phyloP scores from a whole-genome alignment of 2,329 filamentous ascomycete species.

The Aspergillus ochraceoroseus region DNA sequence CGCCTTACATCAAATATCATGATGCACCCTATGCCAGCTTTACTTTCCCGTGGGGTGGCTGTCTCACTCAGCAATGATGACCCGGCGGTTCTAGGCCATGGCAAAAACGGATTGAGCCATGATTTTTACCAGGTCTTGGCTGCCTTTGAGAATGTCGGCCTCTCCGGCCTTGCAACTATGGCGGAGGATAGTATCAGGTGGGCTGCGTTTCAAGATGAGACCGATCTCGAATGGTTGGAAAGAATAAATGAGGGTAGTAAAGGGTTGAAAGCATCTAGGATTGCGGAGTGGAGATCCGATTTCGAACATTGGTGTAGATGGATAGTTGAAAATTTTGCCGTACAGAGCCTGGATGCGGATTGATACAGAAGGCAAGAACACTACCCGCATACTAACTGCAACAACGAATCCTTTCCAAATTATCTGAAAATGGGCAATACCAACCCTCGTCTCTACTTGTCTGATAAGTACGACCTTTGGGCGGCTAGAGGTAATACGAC shows the following conservation, averaged over 20 bases:
- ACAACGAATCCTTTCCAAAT: no score
- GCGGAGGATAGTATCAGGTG: slow-evolving; percentile 14
- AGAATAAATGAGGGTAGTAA: slow-evolving; percentile 1
- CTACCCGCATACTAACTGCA: no score
- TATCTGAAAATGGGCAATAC: no score
- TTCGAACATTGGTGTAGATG: slow-evolving; percentile 15
- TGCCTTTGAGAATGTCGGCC: slow-evolving; percentile 13
- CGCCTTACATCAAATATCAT: slow-evolving; percentile 13
- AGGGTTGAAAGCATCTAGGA: slow-evolving; percentile 3
- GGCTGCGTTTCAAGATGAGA: slow-evolving; percentile 15
- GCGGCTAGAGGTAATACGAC: no score
- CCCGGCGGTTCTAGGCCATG: slow-evolving; percentile 12
- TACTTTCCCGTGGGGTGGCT: slow-evolving; percentile 11
- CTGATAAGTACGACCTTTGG: no score
- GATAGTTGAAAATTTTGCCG: slow-evolving; percentile 12
- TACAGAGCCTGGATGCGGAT: no score
- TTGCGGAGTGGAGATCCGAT: slow-evolving; percentile 8
- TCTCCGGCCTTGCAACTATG: slow-evolving; percentile 13
- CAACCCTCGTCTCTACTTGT: no score
- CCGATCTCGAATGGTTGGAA: slow-evolving; percentile 4
- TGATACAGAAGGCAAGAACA: no score
- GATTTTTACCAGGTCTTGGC: slow-evolving; percentile 15
- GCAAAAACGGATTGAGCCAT: slow-evolving; percentile 11
- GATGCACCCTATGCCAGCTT: slow-evolving; percentile 15
- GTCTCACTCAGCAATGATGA: slow-evolving; percentile 17